Conservation (phyloP, 257 asterid genomes). For the Agastache rugosa region DNA sequence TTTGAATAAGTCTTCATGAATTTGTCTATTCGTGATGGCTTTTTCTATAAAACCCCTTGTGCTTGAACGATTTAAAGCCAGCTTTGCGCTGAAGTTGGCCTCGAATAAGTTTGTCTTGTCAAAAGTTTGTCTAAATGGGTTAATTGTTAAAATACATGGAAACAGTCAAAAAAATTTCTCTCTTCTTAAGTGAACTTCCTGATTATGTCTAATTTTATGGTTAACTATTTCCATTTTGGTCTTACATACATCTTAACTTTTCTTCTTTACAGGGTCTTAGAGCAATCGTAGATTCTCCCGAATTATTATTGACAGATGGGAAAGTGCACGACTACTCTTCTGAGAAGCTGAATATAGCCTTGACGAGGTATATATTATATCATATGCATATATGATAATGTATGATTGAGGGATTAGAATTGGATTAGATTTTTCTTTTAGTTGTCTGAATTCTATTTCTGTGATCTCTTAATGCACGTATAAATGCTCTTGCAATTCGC, state of each 20-base stretch:
- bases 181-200: not conserved
- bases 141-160: not conserved
- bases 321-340: slow-evolving; percentile 38
- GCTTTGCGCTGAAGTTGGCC: not conserved
- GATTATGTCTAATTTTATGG: not conserved
- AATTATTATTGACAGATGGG: slow-evolving; percentile 52
- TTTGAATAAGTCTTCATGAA: not conserved
- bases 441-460: not conserved
- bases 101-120: not conserved
- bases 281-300: slow-evolving; percentile 55
- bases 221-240: not conserved
- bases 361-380: slow-evolving; percentile 46
- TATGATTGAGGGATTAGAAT: not conserved
- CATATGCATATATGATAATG: not conserved
- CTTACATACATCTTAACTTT: not conserved
- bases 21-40: not conserved
- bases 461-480: not conserved
- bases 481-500: not conserved
- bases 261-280: slow-evolving; percentile 65
- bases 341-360: slow-evolving; percentile 46
- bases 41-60: not conserved
- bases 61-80: not conserved
- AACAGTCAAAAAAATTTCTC: not conserved
- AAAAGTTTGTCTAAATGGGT: not conserved
- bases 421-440: not conserved